Base-by-base conservation (phyloP, 2,329 filamentous ascomycete genomes). In the Pseudogymnoascus sp. region DNA sequence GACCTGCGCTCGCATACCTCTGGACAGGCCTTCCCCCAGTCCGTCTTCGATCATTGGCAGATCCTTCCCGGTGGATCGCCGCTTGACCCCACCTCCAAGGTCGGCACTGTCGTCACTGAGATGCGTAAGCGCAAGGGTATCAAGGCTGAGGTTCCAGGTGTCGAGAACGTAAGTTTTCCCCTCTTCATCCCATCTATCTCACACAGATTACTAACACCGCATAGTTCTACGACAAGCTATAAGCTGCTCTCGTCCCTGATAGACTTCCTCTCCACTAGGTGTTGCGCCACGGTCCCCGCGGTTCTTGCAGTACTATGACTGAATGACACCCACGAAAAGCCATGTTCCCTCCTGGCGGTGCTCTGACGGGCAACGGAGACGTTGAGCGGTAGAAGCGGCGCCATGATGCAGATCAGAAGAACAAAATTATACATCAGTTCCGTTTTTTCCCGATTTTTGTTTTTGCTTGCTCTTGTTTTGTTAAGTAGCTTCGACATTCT, bases 101-200 rank as follows among this genome's bases (percentile, higher is more conserved):
- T 89, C 74, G 95, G 93, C 77, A 79, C 85, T 77, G 83, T 97
- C 73, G 91, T 97, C 73, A 82, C 83, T 77, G 86, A 88, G 65
- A 96, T 96, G 89, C 92, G 95, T 78, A 97, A 97, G 88, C 91
- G 93, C 82, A 99, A 99, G 91, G 95, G 93, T 91, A 84, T 99
- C 85, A 99, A 99, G 91, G 82, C 89, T 76, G 86, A 91, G 75
- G 90, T 97, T 77, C 93, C 95, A 74, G 90, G 89, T 78, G 88
- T 92, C 83, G 91, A 91, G 77, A 96, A 97, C 86, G 91, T 95
- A 87, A 91, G 91, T 90, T 69, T 23, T 7, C 0, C 4, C 2
- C 29, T 19, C 35, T 2, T 40, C 7, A 40, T 26, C 7, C 29
- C 38, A 31, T 26, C 40, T 17, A 29, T 50, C 29, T 67, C 63